phyloP scores from a whole-genome alignment of 805 yeast species.

The Kazachstania psychrophila region DNA sequence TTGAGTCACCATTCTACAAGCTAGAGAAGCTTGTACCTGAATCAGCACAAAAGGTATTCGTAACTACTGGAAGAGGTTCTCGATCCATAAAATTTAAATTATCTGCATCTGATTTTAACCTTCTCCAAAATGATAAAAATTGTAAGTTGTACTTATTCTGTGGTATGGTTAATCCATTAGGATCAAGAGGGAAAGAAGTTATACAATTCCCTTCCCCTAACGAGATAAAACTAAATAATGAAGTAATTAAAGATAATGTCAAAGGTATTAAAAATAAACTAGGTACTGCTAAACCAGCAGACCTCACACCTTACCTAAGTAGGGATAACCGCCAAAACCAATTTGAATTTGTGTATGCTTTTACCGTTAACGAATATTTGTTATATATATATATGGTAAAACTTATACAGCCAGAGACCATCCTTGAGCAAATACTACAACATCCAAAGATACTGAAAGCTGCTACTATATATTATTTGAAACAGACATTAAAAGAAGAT shows the following conservation, averaged over 20 bases:
- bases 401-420: constrained; percentile 32
- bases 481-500: constrained; percentile 4
- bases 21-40: constrained; percentile 45
- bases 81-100: constrained; percentile 37
- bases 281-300: constrained; percentile 79
- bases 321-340: constrained; percentile 31
- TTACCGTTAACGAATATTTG: constrained; percentile 41
- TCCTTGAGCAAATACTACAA: constrained; percentile 34
- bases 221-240: constrained; percentile 55
- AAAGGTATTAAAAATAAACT: constrained; percentile 68
- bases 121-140: constrained; percentile 27
- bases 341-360: constrained; percentile 49
- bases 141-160: constrained; percentile 44
- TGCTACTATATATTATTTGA: constrained; percentile 37
- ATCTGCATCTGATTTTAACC: constrained; percentile 32
- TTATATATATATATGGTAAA: constrained; percentile 55
- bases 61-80: constrained; percentile 38
- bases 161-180: constrained; percentile 34
- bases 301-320: constrained; percentile 47
- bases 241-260: constrained; percentile 41
- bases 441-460: constrained; percentile 46
- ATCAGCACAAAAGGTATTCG: constrained; percentile 27
- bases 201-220: constrained; percentile 58
- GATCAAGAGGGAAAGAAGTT: constrained; percentile 47
- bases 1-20: constrained; percentile 48